Base-by-base conservation (phyloP, 306 rosid genomes). In the Purshia tridentata region DNA sequence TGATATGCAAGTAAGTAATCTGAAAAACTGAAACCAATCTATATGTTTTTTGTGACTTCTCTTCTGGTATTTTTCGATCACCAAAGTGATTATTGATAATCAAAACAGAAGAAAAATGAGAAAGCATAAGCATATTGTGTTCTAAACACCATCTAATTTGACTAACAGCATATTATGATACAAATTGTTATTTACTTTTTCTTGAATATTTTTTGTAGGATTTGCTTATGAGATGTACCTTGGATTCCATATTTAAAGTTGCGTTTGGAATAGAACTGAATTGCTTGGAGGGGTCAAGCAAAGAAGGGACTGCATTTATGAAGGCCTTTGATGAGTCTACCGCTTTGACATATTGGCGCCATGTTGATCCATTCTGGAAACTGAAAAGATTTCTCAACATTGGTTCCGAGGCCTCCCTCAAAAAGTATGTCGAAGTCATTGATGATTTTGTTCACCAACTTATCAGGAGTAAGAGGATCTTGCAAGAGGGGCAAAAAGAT, bases 161-260 rank as follows among this genome's bases (percentile, higher is more conserved):
- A 29, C 35, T 29, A 29, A 29, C 2, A 29, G 35, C 35, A 29
- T 29, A 29, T 29, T 4, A 14, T 6, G 41, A 2, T 57, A 7
- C 7, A 59, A 39, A 45, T 39, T n/a, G 12, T 64, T 9, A 44
- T 16, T 12, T 2, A 4, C 37, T 18, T 19, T 18, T 39, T 8
- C 7, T 47, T 65, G 13, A 8, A 15, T 66, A 1, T 1, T 53
- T 63, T 39, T 39, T 35, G 11, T 56, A 92, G 98, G 94, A 88
- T 67, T 49, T 88, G 35, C 80, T 86, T 37, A 92, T 92, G 96
- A 81, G 89, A 72, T 78, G 83, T 81, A 76, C 96, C 49, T 63
- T 92, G 85, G 94, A 90, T 53, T 88, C 96, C 10, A 92, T 90
- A 72, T 90, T 90, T 89, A 82, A 92, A 82, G 98, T 92, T 65